phyloP scores from a whole-genome alignment of 306 rosid species.

The Sindora glabra region DNA sequence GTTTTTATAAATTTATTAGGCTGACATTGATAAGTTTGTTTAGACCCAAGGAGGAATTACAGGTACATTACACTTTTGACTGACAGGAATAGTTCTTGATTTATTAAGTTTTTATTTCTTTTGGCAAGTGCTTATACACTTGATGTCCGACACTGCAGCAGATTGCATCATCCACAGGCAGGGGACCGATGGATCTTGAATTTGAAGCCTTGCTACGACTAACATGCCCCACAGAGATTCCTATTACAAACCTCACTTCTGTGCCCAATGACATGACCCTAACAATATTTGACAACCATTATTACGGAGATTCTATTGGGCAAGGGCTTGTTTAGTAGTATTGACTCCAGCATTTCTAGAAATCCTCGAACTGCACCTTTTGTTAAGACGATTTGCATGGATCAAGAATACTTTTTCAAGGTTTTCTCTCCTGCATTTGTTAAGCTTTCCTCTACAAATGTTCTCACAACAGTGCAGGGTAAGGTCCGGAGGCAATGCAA shows the following conservation, averaged over 20 bases:
- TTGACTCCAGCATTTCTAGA: conserved; percentile 28
- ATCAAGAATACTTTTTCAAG: conserved; percentile 27
- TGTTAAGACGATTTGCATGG: conserved; percentile 25
- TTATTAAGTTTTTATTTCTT: not conserved
- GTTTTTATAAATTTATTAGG: too few relatives aligned
- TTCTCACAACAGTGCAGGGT: conserved; percentile 24
- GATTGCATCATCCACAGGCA: conserved; percentile 16
- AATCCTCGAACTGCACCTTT: conserved; percentile 33
- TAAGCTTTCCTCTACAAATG: conserved; percentile 36
- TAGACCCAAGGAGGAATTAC: too few relatives aligned
- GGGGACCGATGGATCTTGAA: conserved; percentile 7
- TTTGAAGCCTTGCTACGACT: conserved; percentile 18
- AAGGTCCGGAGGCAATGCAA: conserved; percentile 35
- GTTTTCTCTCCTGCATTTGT: conserved; percentile 44
- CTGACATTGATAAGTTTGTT: too few relatives aligned
- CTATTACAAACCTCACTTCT: conserved; percentile 28
- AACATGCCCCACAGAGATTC: conserved; percentile 26
- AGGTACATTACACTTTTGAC: too few relatives aligned
- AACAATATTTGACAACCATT: conserved; percentile 27
- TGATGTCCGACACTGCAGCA: conserved; percentile 39
- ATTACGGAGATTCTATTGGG: conserved; percentile 28
- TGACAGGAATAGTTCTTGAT: not conserved
- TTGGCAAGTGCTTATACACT: conserved; percentile 41
- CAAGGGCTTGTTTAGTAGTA: conserved; percentile 29
- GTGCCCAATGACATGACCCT: conserved; percentile 30